phyloP scores from a whole-genome alignment of 805 yeast genomes.

The Lipomyces lipofer region DNA sequence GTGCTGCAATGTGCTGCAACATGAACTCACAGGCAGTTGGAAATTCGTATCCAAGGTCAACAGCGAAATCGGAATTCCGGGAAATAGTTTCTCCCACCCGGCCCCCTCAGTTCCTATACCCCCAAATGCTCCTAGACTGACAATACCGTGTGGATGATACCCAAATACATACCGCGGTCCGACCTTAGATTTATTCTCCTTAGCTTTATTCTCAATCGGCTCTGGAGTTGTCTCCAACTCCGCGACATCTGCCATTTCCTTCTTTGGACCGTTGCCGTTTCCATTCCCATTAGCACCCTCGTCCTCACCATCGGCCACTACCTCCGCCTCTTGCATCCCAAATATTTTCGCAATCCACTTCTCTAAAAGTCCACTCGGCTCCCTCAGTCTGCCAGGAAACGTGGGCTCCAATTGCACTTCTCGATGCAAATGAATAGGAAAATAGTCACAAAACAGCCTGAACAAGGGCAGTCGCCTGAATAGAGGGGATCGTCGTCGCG shows the following conservation, averaged over 20 bases:
- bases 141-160: constrained; percentile 95
- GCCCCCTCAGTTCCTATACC: constrained; percentile 81
- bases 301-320: constrained; percentile 5
- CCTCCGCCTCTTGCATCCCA: constrained; percentile 13
- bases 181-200: neutral
- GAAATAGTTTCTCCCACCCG: constrained; percentile 64
- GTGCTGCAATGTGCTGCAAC: neutral
- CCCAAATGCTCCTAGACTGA: constrained; percentile 87
- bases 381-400: constrained; percentile 39
- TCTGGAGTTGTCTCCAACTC: neutral
- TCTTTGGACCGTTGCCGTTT: neutral
- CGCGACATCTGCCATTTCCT: neutral
- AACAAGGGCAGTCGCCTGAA: constrained; percentile 61
- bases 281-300: neutral
- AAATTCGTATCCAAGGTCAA: constrained; percentile 84
- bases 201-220: neutral
- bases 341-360: constrained; percentile 19
- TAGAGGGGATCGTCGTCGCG: constrained; percentile 55
- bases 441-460: constrained; percentile 73
- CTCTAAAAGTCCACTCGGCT: constrained; percentile 21
- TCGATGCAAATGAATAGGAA: constrained; percentile 73
- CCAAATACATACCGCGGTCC: constrained; percentile 73
- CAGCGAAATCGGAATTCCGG: constrained; percentile 78
- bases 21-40: constrained; percentile 54
- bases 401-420: constrained; percentile 74